A percentile compares a stretch with the other conserved stretches of the same genome.
phyloP scores from a whole-genome alignment of 805 yeast genomes.

The Sungouiella blattae region DNA sequence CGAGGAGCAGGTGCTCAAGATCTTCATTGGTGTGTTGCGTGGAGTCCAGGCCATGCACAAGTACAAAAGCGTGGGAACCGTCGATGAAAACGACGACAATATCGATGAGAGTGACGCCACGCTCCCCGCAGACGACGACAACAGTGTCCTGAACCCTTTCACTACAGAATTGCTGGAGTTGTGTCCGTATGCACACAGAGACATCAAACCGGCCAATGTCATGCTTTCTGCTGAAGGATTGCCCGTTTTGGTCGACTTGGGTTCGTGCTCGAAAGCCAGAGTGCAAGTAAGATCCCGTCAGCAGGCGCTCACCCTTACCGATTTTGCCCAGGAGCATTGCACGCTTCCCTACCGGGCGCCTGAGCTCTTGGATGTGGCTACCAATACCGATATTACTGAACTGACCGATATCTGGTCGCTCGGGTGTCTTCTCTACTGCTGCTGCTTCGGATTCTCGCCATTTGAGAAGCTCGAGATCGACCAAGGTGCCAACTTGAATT shows the following conservation, averaged over 20 bases:
- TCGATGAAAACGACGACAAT: conserved; percentile 11
- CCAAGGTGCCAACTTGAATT: conserved; percentile 74
- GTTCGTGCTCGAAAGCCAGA: conserved; percentile 70
- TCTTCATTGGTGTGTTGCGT: conserved; percentile 66
- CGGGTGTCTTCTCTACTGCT: conserved; percentile 78
- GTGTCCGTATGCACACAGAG: conserved; percentile 78
- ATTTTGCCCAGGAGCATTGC: conserved; percentile 79
- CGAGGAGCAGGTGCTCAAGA: conserved; percentile 60
- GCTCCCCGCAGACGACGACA: conserved; percentile 27
- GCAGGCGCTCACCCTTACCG: conserved; percentile 74
- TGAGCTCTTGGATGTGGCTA: conserved; percentile 73
- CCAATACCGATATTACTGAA: conserved; percentile 64
- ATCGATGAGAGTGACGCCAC: conserved; percentile 11
- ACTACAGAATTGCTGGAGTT: conserved; percentile 52
- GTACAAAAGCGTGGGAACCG: conserved; percentile 35
- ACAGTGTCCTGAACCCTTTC: conserved; percentile 8
- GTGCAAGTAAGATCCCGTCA: conserved; percentile 53
- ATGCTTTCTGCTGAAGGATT: conserved; percentile 71
- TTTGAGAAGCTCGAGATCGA: conserved; percentile 80
- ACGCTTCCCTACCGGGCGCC: conserved; percentile 89
- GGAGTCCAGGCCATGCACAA: conserved; percentile 78
- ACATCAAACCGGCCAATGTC: conserved; percentile 84
- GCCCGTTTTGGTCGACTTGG: conserved; percentile 82
- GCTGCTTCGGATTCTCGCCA: conserved; percentile 79
- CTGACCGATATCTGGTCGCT: conserved; percentile 87